phyloP scores from a whole-genome alignment of 495 filamentous ascomycete genomes.

The Hyaloscypha bicolor region DNA sequence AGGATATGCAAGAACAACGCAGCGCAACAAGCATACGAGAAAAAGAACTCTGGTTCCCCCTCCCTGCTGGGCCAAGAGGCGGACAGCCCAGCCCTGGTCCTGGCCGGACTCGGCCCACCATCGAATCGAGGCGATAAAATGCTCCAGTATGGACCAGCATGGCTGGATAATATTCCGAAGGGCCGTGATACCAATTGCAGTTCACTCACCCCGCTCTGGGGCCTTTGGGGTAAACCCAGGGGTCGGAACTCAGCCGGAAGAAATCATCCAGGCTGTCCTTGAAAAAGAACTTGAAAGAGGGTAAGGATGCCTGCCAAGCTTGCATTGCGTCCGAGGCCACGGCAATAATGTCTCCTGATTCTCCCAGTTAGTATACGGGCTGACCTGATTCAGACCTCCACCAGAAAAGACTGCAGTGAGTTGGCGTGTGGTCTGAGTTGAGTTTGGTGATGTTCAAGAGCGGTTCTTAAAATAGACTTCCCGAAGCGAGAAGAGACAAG shows the following conservation, averaged over 20 bases:
- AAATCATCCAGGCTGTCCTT: no score
- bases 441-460: background rate
- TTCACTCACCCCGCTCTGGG: background rate
- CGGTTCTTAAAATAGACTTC: background rate
- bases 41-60: background rate
- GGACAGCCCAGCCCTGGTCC: background rate
- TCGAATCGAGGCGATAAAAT: no score
- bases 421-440: background rate
- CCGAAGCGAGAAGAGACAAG: background rate
- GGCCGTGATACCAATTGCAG: background rate
- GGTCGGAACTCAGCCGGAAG: no score
- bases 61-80: no score
- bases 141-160: background rate
- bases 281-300: no score
- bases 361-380: background rate
- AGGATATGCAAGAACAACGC: slow-evolving; percentile 7
- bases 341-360: no score
- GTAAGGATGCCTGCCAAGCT: no score
- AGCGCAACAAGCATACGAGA: slow-evolving; percentile 1
- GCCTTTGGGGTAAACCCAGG: background rate
- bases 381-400: background rate
- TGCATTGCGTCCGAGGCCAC: no score
- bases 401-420: background rate
- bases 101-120: no score
- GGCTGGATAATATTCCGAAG: background rate